These are phyloP conservation scores for Tolypocladium inflatum DNA, from an alignment of 2,329 filamentous ascomycete genomes.

Conservation along the genomic window DNA sequence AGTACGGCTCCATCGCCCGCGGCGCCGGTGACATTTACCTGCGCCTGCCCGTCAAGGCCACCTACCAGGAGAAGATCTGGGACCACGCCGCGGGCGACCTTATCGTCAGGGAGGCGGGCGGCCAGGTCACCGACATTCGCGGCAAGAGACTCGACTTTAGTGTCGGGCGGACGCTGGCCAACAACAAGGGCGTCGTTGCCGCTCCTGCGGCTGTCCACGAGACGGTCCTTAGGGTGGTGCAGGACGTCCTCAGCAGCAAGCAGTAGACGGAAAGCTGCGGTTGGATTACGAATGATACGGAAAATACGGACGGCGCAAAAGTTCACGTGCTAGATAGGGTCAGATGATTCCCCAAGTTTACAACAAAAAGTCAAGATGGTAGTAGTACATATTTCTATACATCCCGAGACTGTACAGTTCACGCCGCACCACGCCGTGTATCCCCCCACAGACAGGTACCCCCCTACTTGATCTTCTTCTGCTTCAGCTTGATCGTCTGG, in stretches of 20 bases:
- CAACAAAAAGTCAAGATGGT: constrained; percentile 2
- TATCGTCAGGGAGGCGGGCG: constrained; percentile 89
- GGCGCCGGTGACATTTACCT: constrained; percentile 94
- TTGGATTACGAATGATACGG: not conserved
- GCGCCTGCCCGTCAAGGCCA: constrained; percentile 71
- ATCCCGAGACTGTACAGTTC: not conserved
- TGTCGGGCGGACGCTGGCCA: constrained; percentile 72
- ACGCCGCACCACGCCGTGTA: not conserved
- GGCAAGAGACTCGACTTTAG: constrained; percentile 82
- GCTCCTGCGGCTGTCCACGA: constrained; percentile 68
- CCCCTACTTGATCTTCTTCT: constrained; percentile 85
- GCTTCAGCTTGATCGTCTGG: constrained; percentile 96
- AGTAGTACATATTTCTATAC: not conserved
- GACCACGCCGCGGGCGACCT: constrained; percentile 94
- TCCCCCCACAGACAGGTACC: not conserved
- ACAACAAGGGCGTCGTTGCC: constrained; percentile 91
- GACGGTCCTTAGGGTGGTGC: constrained; percentile 71
- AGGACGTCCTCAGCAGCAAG: constrained; percentile 55
- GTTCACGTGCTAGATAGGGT: not conserved
- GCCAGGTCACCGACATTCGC: constrained; percentile 79
- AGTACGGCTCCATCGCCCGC: constrained; percentile 90
- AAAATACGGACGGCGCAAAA: not conserved
- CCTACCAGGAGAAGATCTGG: constrained; percentile 99
- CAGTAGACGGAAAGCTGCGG: constrained; percentile 7
- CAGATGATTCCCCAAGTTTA: not conserved